phyloP scores from a whole-genome alignment of 1,284 basidiomycete genomes.

The Rhodotorula sp. region DNA sequence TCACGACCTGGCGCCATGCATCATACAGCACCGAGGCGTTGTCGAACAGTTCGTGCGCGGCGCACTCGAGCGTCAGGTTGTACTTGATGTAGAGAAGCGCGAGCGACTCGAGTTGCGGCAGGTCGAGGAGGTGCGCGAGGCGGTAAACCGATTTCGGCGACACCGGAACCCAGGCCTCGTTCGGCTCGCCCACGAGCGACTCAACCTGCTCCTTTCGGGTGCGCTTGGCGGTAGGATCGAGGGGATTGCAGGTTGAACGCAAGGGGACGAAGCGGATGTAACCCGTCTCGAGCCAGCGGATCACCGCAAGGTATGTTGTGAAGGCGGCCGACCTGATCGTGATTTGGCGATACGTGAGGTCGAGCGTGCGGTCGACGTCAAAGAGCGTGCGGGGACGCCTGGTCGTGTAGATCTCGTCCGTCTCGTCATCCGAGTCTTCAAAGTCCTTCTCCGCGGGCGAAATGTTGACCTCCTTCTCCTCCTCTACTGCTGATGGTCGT shows the following conservation, averaged over 20 bases:
- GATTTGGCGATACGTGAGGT: not conserved
- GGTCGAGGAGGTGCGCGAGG: slow-evolving; percentile 8
- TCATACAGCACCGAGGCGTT: too few species aligned
- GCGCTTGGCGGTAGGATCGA: too few species aligned
- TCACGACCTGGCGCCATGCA: too few species aligned
- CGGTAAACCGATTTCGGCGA: slow-evolving; percentile 5
- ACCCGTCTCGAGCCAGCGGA: not conserved
- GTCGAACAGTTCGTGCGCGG: not conserved
- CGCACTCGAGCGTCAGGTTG: slow-evolving; percentile 2
- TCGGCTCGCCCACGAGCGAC: too few species aligned
- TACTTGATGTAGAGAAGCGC: not conserved
- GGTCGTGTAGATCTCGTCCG: not conserved
- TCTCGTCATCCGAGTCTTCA: too few species aligned
- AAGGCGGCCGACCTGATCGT: not conserved
- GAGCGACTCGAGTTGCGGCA: not conserved
- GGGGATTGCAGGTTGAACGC: not conserved
- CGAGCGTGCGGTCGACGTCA: not conserved
- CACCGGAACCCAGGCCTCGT: not conserved
- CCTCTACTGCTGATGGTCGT: too few species aligned
- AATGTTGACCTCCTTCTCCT: too few species aligned
- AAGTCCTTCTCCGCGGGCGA: too few species aligned
- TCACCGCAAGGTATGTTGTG: slow-evolving; percentile 1
- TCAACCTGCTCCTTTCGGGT: too few species aligned
- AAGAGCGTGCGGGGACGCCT: not conserved
- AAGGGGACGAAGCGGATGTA: not conserved